Evolutionary conservation across 2,329 filamentous ascomycete species (phyloP).

Genomic region (Arachnopeziza araneosa): DNA sequence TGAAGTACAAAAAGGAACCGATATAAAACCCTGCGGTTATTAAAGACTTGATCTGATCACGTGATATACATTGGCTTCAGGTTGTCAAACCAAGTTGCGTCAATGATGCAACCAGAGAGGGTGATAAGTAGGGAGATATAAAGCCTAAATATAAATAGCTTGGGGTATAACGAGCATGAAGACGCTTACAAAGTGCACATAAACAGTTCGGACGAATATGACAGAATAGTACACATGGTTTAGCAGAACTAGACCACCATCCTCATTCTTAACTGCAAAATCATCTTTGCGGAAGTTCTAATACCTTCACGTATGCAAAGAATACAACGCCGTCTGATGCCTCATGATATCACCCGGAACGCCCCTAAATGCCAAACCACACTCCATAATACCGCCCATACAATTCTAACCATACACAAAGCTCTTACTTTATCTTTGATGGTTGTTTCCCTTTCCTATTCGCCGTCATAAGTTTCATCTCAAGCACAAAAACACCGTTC

Average conservation of each 20-base stretch:
- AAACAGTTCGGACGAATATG: too few species aligned
- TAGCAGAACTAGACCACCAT: neutral
- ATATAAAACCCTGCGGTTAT: too few species aligned
- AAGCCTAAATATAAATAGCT: too few species aligned
- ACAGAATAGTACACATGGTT: too few species aligned
- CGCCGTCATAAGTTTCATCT: constrained; percentile 57
- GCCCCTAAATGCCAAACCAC: neutral
- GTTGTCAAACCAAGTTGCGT: too few species aligned
- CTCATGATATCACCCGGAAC: neutral
- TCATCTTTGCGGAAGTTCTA: neutral
- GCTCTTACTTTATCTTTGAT: neutral
- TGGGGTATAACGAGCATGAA: too few species aligned
- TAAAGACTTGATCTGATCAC: neutral
- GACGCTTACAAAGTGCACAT: too few species aligned
- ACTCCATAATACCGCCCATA: neutral
- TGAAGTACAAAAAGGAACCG: too few species aligned
- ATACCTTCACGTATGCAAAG: neutral
- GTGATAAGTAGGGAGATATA: too few species aligned
- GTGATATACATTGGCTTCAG: neutral
- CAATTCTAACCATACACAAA: neutral
- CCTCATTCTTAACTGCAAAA: neutral
- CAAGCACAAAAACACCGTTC: constrained; percentile 52
- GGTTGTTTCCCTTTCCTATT: constrained; percentile 47
- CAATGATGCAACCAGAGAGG: too few species aligned
- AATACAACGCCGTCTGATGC: neutral